These are phyloP conservation scores for Vicia villosa DNA, from an alignment of 306 rosid species.

Conservation along the genomic window DNA sequence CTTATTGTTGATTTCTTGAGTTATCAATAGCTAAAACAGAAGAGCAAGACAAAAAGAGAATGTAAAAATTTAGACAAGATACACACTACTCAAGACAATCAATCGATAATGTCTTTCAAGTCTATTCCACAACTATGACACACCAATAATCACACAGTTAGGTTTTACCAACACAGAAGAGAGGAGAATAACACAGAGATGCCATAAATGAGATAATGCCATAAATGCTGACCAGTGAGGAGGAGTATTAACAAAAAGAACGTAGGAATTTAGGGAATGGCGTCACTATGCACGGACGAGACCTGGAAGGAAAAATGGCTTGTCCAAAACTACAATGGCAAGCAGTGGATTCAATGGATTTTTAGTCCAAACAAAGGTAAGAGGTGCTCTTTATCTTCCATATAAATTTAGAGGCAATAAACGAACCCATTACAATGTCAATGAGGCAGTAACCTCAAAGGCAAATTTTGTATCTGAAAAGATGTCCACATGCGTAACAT, in stretches of 20 bases:
- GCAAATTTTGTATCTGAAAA: neutral
- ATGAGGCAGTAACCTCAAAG: neutral
- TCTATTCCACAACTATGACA: neutral
- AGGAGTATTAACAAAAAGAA: conserved; percentile 2
- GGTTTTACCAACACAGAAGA: neutral
- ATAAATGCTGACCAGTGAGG: neutral
- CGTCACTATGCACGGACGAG: neutral
- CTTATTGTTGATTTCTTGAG: neutral
- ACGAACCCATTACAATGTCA: neutral
- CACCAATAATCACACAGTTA: neutral
- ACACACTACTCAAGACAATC: neutral
- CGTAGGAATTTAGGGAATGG: neutral
- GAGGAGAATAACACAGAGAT: neutral
- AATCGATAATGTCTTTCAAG: neutral
- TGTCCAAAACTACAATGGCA: neutral
- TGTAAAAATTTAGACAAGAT: neutral
- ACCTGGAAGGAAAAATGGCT: neutral
- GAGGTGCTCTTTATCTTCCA: neutral
- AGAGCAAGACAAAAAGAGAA: neutral
- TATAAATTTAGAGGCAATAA: neutral
- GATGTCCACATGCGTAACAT: neutral
- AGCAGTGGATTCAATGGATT: neutral
- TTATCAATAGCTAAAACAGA: neutral
- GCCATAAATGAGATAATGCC: neutral
- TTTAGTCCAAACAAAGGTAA: conserved; percentile 11